Conservation (phyloP, 306 rosid genomes). For the Sicyos edulis region DNA sequence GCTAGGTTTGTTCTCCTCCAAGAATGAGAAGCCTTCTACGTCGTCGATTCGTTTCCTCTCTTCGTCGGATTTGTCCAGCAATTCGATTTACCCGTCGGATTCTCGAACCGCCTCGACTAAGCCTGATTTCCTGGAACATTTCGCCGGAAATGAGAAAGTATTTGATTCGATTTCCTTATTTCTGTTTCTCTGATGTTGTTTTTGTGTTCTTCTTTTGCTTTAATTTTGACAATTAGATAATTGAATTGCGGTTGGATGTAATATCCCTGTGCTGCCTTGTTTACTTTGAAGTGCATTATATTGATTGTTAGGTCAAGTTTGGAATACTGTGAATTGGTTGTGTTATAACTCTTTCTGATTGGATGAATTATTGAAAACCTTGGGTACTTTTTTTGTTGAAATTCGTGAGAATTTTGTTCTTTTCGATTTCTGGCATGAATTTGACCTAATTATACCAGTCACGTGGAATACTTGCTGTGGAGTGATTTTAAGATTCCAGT, state of each 20-base stretch:
- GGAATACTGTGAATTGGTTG: background rate
- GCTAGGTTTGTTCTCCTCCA: constrained; percentile 31
- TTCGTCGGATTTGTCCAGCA: constrained; percentile 24
- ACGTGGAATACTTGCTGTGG: background rate
- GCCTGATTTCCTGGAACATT: constrained; percentile 35
- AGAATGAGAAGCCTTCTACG: constrained; percentile 31
- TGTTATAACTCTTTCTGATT: background rate
- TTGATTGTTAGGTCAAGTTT: background rate
- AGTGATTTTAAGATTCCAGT: constrained; percentile 1
- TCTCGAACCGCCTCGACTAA: constrained; percentile 28
- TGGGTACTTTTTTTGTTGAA: background rate
- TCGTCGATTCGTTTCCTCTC: constrained; percentile 28
- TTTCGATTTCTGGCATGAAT: background rate
- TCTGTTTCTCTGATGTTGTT: background rate
- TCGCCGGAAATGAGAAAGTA: constrained; percentile 53
- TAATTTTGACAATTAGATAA: background rate
- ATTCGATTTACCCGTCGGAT: constrained; percentile 21
- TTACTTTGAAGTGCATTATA: background rate
- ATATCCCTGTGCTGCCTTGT: too few species aligned
- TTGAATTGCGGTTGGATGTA: background rate
- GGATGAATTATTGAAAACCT: background rate
- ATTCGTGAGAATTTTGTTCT: background rate
- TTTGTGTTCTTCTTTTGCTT: background rate
- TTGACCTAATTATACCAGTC: background rate
- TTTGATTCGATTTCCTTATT: background rate